Base-by-base conservation (phyloP, 108 stramenopile genomes). In the Skeletonema marinoi region DNA sequence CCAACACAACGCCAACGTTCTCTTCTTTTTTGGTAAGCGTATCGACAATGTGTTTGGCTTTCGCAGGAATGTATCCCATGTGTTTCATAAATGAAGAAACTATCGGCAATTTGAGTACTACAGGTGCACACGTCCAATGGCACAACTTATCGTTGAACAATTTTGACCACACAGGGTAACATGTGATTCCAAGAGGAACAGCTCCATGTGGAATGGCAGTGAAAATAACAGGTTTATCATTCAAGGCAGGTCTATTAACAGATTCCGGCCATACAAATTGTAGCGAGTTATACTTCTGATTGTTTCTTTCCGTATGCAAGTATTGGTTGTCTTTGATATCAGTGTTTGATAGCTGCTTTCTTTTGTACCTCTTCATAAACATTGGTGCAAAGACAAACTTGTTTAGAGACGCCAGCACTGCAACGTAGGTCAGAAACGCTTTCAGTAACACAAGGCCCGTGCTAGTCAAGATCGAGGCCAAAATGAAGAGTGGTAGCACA, bases 41-140 rank as follows among this genome's bases (percentile, higher is more conserved):
- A 6, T 91, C 87, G 8, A 87, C 11, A 36, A 91, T 91, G 29
- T 72, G 33, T 14, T 73, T 76, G 4, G 83, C 44, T 65, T 89
- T 91, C 66, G 90, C 90, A 4, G 90, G 90, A 66, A 91, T 81
- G 68, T 91, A 91, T n/a, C 90, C 90, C 58, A 91, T 85, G 29
- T 71, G 46, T 36, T 62, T 78, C 78, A 91, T 78, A 35, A 73
- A 84, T 19, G 66, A 69, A 7, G 81, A 74, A 36, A 91, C 56
- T 10, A 91, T 60, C 12, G 90, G 90, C 6, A 91, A 42, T 19
- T 79, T 80, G 3, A 91, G 63, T 3, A 91, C 48, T 11, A 91
- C 46, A 3, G 87, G 87, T 14, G 90, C 90, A 74, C 80, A 80
- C 6, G 88, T 89, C 90, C 90, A 91, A 63, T 78, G 81, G 64